Conservation (phyloP, 2,329 filamentous ascomycete genomes). For the Hypoxylon sp. region DNA sequence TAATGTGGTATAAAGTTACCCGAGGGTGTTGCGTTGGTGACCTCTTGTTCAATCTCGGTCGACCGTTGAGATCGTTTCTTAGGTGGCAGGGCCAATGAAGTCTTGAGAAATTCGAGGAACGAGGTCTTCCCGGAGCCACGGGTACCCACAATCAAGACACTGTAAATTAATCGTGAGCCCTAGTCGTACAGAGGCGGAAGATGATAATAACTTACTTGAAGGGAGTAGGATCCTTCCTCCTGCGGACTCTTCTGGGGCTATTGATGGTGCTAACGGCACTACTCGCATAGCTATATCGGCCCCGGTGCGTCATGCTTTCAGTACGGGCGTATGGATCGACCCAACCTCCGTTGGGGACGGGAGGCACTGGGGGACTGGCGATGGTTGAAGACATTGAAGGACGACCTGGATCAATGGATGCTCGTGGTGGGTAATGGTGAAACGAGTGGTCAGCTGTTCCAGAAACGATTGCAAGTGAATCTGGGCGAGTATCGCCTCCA, state of each 20-base stretch:
- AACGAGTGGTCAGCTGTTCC: conserved; percentile 55
- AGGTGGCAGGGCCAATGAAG: conserved; percentile 83
- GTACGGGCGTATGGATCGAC: conserved; percentile 85
- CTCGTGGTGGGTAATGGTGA: conserved; percentile 58
- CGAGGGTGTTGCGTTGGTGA: conserved; percentile 66
- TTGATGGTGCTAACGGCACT: conserved; percentile 92
- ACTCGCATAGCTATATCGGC: conserved; percentile 96
- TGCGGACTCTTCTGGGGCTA: conserved; percentile 89
- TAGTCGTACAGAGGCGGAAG: background rate
- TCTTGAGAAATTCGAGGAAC: conserved; percentile 95
- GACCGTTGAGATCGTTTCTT: conserved; percentile 76
- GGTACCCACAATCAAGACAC: conserved; percentile 90
- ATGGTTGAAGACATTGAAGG: conserved; percentile 60
- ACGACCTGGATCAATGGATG: conserved; percentile 68
- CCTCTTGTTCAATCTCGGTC: conserved; percentile 69
- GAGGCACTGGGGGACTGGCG: conserved; percentile 73
- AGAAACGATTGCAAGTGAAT: conserved; percentile 54
- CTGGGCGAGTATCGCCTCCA: conserved; percentile 54
- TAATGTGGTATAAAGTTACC: conserved; percentile 89
- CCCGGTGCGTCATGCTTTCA: conserved; percentile 97
- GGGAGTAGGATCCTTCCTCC: conserved; percentile 96
- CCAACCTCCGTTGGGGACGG: conserved; percentile 72
- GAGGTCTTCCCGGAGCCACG: conserved; percentile 93
- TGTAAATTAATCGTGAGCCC: conserved; percentile 57
- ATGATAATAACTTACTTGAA: conserved; percentile 84